Evolutionary conservation across 129 eudicot species (phyloP).

Genomic region (Flaveria bidentis): DNA sequence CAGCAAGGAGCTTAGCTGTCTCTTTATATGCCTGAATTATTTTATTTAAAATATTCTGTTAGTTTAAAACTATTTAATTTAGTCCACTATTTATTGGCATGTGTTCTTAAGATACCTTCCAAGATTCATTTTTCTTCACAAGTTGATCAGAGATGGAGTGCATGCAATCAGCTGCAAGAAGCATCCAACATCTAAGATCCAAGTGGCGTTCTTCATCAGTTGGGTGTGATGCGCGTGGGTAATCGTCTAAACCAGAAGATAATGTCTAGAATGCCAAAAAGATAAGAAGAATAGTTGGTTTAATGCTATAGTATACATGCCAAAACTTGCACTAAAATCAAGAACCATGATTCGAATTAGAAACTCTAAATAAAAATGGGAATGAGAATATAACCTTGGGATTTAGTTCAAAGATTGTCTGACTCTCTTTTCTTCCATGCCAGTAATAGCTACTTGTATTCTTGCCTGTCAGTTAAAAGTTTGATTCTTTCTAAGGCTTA

Average conservation of each 20-base stretch:
- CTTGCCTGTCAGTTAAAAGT: conserved; percentile 52
- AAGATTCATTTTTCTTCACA: conserved; percentile 40
- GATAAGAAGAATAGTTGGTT: conserved; percentile 9
- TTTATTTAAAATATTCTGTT: conserved; percentile 22
- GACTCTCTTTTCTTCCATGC: conserved; percentile 92
- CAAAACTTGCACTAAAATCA: conserved; percentile 5
- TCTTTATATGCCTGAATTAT: conserved; percentile 65
- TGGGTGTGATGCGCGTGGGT: conserved; percentile 99
- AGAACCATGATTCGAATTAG: conserved; percentile 18
- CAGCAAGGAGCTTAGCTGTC: conserved; percentile 75
- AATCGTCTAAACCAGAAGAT: conserved; percentile 95
- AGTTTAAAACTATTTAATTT: not conserved
- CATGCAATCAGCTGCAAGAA: conserved; percentile 93
- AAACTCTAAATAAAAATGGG: not conserved
- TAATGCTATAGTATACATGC: not conserved
- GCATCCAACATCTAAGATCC: conserved; percentile 99
- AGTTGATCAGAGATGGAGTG: conserved; percentile 69
- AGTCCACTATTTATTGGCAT: not conserved
- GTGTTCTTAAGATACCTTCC: conserved; percentile 48
- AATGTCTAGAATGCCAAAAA: conserved; percentile 62
- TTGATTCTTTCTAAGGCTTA: not conserved
- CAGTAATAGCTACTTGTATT: conserved; percentile 67
- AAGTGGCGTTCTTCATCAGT: conserved; percentile 86
- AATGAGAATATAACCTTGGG: conserved; percentile 63
- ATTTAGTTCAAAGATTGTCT: conserved; percentile 76